Base-by-base conservation (phyloP, 2,329 filamentous ascomycete genomes). In the Trichoderma afroharzianum region DNA sequence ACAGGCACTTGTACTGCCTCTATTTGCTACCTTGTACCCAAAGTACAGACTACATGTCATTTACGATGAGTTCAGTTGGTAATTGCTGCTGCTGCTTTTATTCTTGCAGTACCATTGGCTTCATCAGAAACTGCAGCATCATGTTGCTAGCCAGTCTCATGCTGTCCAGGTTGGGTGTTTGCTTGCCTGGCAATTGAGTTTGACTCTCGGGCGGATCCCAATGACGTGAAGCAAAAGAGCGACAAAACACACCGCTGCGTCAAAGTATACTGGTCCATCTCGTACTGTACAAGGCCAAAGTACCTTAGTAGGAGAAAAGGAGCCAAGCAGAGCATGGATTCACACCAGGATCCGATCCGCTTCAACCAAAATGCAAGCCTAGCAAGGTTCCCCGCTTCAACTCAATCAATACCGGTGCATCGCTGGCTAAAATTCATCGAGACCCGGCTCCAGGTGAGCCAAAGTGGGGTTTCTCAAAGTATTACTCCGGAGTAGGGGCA, bases 351-450 rank as follows among this genome's bases (percentile, higher is more conserved):
- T 63, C 61, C 33, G 59, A 64, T 53, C 43, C 26, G 28, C 28
- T 30, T 64, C 36, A 2, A 39, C 15, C 39, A 33, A 67, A 55
- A 58, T 36, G 32, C 43, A 57, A 15, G 30, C 14, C 50, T 53
- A 57, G 63, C 63, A 67, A 67, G 63, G 63, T 67, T 67, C 63
- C 63, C 63, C 63, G 63, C 63, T 39, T 67, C 63, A 67, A 67
- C 63, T 57, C 63, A 57, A 57, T 58, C 63, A 66, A 24, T 61
- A 58, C n/a, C 32, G 50, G 21, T 30, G 63, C 63, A 57, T 67
- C 63, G 63, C 50, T 58, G 47, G 63, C 32, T 67, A 33, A 32
- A 57, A 57, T 15, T 55, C 63, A 66, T 33, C 43, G 63, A 57
- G 63, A 33, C 47, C 50, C 50, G 50, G 63, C 63, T 57, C 63